Conservation (phyloP, 768 basidiomycete species). For the Pisolithus orientalis region DNA sequence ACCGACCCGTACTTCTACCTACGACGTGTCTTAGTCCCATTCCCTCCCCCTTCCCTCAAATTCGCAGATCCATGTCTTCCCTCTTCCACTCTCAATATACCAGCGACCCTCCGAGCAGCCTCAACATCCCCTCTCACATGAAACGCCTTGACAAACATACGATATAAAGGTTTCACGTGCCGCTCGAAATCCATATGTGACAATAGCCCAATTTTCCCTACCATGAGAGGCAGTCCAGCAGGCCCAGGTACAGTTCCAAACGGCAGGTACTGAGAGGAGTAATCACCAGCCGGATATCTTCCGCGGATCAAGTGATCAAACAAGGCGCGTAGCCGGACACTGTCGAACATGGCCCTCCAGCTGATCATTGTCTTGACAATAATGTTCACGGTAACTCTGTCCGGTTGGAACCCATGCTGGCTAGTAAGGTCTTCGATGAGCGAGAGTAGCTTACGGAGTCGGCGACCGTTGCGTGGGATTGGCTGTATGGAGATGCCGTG, state of each 20-base stretch:
- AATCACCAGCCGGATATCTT: conserved; percentile 46
- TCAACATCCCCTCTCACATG: conserved; percentile 45
- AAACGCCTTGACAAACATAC: conserved; percentile 66
- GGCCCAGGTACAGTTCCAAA: conserved; percentile 34
- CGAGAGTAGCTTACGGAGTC: conserved; percentile 36
- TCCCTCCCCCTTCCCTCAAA: not conserved
- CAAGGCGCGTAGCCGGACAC: conserved; percentile 40
- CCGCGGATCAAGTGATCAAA: conserved; percentile 57
- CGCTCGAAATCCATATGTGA: conserved; percentile 44
- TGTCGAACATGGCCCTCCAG: conserved; percentile 42
- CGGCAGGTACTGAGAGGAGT: conserved; percentile 32
- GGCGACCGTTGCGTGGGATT: conserved; percentile 35
- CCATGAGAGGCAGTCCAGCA: conserved; percentile 11
- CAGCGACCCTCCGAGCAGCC: conserved; percentile 48
- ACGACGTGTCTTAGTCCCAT: too few species aligned
- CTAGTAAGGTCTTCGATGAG: conserved; percentile 38
- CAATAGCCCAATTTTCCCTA: conserved; percentile 30
- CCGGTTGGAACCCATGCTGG: conserved; percentile 48
- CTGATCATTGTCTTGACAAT: conserved; percentile 53
- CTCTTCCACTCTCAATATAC: conserved; percentile 45
- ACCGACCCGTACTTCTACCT: too few species aligned
- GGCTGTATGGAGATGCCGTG: conserved; percentile 34
- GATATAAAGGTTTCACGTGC: conserved; percentile 65
- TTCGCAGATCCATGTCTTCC: conserved; percentile 6
- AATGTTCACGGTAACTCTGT: conserved; percentile 68